phyloP scores from a whole-genome alignment of 805 yeast species.

The Phaffomyces thermotolerans region DNA sequence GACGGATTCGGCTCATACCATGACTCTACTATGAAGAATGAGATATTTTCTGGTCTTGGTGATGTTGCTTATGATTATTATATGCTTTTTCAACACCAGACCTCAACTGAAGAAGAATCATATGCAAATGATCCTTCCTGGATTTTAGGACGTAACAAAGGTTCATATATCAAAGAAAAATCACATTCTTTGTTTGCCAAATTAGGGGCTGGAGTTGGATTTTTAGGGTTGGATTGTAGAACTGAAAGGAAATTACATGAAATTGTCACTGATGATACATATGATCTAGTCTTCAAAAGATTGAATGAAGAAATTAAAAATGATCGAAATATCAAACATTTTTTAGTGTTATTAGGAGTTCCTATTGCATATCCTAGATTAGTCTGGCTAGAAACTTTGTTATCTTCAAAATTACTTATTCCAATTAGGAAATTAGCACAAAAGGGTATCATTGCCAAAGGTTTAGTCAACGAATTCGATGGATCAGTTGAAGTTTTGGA shows the following conservation, averaged over 20 bases:
- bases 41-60: slow-evolving; percentile 68
- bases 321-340: slow-evolving; percentile 57
- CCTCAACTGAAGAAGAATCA: slow-evolving; percentile 38
- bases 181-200: slow-evolving; percentile 67
- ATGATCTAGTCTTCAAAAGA: slow-evolving; percentile 53
- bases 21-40: slow-evolving; percentile 64
- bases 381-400: slow-evolving; percentile 79
- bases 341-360: slow-evolving; percentile 81
- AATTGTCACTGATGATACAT: slow-evolving; percentile 49
- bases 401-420: slow-evolving; percentile 51
- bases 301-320: slow-evolving; percentile 44
- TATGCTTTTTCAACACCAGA: slow-evolving; percentile 87
- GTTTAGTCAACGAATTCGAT: slow-evolving; percentile 85
- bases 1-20: slow-evolving; percentile 93
- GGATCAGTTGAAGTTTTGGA: slow-evolving; percentile 88
- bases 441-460: slow-evolving; percentile 56
- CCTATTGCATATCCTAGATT: slow-evolving; percentile 93
- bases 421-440: slow-evolving; percentile 60
- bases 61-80: slow-evolving; percentile 76
- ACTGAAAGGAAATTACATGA: slow-evolving; percentile 71
- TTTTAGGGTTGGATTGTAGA: slow-evolving; percentile 86
- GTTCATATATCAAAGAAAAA: slow-evolving; percentile 62
- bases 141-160: slow-evolving; percentile 51
- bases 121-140: slow-evolving; percentile 42
- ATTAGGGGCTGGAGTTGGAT: slow-evolving; percentile 64